Evolutionary conservation across 2,329 filamentous ascomycete species (phyloP).

Genomic region (Xylaria sp.): DNA sequence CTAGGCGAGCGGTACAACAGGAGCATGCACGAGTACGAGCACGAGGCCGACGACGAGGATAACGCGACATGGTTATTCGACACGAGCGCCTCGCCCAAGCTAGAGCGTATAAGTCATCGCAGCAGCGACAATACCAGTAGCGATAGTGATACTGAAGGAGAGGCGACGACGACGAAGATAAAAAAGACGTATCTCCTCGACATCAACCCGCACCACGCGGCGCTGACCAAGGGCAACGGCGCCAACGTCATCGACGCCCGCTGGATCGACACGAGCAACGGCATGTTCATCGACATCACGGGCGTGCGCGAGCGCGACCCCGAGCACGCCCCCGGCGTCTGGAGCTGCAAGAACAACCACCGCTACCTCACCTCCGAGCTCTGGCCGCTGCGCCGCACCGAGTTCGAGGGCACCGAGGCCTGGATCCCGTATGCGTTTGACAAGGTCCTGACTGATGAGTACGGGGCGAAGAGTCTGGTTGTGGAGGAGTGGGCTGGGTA

Average conservation of each 20-base stretch:
- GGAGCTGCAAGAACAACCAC: constrained; percentile 85
- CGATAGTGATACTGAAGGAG: constrained; percentile 39
- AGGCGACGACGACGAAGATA: constrained; percentile 36
- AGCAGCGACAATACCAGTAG: constrained; percentile 37
- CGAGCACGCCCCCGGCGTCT: constrained; percentile 67
- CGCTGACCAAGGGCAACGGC: constrained; percentile 71
- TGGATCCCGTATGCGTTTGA: constrained; percentile 76
- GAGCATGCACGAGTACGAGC: constrained; percentile 69
- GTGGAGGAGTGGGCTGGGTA: constrained; percentile 70
- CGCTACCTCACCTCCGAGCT: constrained; percentile 75
- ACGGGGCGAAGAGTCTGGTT: constrained; percentile 68
- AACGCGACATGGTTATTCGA: constrained; percentile 32
- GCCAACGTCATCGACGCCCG: constrained; percentile 84
- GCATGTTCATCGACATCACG: constrained; percentile 86
- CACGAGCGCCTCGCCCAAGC: not conserved
- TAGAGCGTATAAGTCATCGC: not conserved
- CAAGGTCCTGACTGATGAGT: constrained; percentile 72
- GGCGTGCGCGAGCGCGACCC: constrained; percentile 75
- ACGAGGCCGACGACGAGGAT: constrained; percentile 40
- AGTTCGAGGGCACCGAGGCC: constrained; percentile 78
- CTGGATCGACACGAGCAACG: constrained; percentile 81
- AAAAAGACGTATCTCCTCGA: constrained; percentile 74
- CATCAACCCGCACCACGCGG: constrained; percentile 75
- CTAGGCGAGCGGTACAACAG: constrained; percentile 75
- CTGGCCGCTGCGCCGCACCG: constrained; percentile 77